Evolutionary conservation across 805 yeast species (phyloP), one percentile per base, ranked within the genome.

Genomic region (Hermanozyma aechmeae): DNA sequence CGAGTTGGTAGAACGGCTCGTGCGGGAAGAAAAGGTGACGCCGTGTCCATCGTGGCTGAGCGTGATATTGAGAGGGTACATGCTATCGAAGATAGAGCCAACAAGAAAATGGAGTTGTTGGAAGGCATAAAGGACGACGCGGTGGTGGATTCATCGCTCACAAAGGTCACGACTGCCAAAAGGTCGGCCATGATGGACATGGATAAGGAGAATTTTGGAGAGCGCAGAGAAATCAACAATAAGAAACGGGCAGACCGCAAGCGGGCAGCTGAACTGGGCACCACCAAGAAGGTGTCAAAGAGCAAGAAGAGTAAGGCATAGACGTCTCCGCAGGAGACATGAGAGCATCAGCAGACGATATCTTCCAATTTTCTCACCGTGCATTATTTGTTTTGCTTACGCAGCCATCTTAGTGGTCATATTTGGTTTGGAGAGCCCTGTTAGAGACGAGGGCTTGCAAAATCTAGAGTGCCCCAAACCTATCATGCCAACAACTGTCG

Each of bases 1-100:
- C 68, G 98, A 54, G 95, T 89, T 8, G 98, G 98, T 62, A 83
- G 98, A 73, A 89, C 98, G 9, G 98, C 97, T 7, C 81, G 98
- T 71, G 97, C 97, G 3, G 97, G 97, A 2, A 69, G 94, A 43
- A 58, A 62, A 28, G 98, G 98, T 58, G 84, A 76, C 38, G 71
- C 94, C 5, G 62, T 92, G 1, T 73, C 92, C 10, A 68, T 92
- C 34, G 80, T 92, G 4, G 74, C 94, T 1, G 95, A 87, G 44
- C 74, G 79, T 34, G 98, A 89, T 50, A 77, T 92, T 10, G 68
- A 65, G 15, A 68, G 97, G 45, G 69, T 92, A 5, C 71, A 80
- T 37, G 78, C 89, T 5, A 89, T 92, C 30, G 98, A 92, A 51
- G 84, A 75, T 31, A 69, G 96, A 41, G 80, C 85, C 24, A 77